Evolutionary conservation across 371 early-diverging fungal species (phyloP).

Genomic region (Dinochytrium kinnereticum): DNA sequence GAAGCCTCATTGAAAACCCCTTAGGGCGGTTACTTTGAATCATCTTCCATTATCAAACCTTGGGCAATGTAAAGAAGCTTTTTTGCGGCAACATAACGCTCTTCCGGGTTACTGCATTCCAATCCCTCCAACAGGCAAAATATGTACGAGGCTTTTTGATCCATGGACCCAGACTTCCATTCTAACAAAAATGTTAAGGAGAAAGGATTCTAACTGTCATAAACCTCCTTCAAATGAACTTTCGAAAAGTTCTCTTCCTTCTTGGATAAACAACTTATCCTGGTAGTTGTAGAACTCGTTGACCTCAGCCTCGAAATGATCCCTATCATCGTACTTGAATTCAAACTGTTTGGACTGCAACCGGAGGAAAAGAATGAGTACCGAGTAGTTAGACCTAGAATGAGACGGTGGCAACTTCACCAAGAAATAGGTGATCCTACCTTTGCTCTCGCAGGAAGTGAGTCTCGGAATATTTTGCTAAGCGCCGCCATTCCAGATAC

Average conservation of each 20-base stretch:
- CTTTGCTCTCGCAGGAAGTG: neutral
- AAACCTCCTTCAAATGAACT: conserved; percentile 51
- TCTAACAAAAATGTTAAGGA: no score
- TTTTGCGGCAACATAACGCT: conserved; percentile 55
- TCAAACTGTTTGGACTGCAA: conserved; percentile 58
- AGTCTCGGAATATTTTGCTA: neutral
- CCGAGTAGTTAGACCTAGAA: neutral
- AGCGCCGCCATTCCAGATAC: neutral
- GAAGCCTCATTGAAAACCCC: conserved; percentile 44
- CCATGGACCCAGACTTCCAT: conserved; percentile 24
- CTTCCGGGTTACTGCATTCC: conserved; percentile 54
- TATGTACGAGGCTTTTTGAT: conserved; percentile 36
- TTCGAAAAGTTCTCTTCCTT: conserved; percentile 52
- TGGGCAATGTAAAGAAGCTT: conserved; percentile 66
- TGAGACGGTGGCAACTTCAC: no score
- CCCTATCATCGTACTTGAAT: conserved; percentile 71
- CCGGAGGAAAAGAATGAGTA: neutral
- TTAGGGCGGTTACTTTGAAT: neutral
- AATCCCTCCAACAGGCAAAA: conserved; percentile 61
- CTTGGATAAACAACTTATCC: conserved; percentile 60
- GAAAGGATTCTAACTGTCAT: neutral
- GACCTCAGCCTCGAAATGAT: conserved; percentile 64
- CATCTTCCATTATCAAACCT: conserved; percentile 48
- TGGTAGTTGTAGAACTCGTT: conserved; percentile 76
- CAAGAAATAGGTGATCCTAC: neutral